A percentile compares a stretch with the other conserved stretches of the same genome.
Conservation (phyloP, 306 rosid genomes). For the Begonia loranthoides region DNA sequence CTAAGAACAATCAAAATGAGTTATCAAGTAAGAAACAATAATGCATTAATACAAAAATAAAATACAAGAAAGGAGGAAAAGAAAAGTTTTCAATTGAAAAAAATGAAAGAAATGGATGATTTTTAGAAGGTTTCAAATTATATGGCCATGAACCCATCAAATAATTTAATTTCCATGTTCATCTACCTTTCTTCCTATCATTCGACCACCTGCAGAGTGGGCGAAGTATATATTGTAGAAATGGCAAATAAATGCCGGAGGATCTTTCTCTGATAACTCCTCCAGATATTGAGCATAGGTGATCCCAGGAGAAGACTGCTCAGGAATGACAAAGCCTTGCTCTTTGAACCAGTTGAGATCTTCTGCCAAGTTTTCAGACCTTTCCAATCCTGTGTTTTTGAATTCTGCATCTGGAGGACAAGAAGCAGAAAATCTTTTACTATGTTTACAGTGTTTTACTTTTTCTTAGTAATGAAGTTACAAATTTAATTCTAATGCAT, state of each 20-base stretch:
- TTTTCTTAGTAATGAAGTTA: too few species aligned
- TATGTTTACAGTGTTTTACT: neutral
- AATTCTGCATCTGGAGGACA: constrained; percentile 57
- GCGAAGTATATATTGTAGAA: constrained; percentile 92
- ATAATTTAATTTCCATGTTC: neutral
- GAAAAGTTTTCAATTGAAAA: too few species aligned
- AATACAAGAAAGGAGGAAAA: too few species aligned
- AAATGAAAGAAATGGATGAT: too few species aligned
- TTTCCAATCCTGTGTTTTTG: constrained; percentile 85
- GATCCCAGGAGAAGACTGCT: constrained; percentile 78
- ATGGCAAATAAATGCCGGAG: constrained; percentile 91
- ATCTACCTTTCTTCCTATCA: constrained; percentile 79
- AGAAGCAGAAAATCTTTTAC: neutral
- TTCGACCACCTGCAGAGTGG: constrained; percentile 93
- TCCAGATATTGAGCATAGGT: constrained; percentile 56
- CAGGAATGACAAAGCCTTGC: constrained; percentile 75
- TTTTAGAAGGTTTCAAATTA: too few species aligned
- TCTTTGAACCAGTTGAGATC: constrained; percentile 94
- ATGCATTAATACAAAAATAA: too few species aligned
- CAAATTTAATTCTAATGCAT: too few species aligned
- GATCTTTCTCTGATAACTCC: constrained; percentile 63
- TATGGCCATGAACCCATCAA: too few species aligned
- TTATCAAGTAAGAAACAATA: too few species aligned
- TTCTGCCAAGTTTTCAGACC: constrained; percentile 66
- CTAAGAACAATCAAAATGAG: too few species aligned